Evolutionary conservation across 1,284 basidiomycete genomes (phyloP), one percentile per base, ranked within the genome.

Genomic region (Agroathelia rolfsii): DNA sequence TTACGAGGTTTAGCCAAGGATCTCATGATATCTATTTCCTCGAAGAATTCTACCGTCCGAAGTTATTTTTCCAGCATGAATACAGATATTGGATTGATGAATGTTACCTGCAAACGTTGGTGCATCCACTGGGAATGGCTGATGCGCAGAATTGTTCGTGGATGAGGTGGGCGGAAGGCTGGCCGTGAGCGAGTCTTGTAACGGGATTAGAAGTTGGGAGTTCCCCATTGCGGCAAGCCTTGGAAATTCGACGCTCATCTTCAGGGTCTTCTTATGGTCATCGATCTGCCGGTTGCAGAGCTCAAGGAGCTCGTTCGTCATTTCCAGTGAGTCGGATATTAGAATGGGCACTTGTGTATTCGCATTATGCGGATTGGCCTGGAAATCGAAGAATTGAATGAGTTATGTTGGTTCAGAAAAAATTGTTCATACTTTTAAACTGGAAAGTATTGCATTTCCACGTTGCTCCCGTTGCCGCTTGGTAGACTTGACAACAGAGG

Each of bases 1-100:
- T 96, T 97, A 45, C 90, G 80, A 2, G 95, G 95, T 48, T 79
- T 86, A 28, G 92, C 89, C 13, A 98, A 61, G 7, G 95, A 96
- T 17, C 68, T 72, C 94, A 99, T 98, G 46, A 99, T 63, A 20
- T 89, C 84, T 39, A 98, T 75, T 18, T 80, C 76, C 41, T 97
- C 89, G 24, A 58, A 52, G 48, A 94, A 86, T 13, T 63, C 89
- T 88, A 50, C 6, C 14, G 6, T 22, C 12, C 9, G 5, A 13
- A n/a, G n/a, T n/a, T n/a, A 3, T 28, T 6, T 16, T 25, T 28
- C 20, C 11, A 21, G 25, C 14, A n/a, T 26, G 42, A 50, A 12
- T 37, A 40, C 6, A 28, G 15, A 13, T 10, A 15, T 39, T 10
- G 19, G 19, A 24, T 10, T 9, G 12, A 6, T 37, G 2, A 23